phyloP scores from a whole-genome alignment of 1,139 yeast genomes.

The Candida sp. region DNA sequence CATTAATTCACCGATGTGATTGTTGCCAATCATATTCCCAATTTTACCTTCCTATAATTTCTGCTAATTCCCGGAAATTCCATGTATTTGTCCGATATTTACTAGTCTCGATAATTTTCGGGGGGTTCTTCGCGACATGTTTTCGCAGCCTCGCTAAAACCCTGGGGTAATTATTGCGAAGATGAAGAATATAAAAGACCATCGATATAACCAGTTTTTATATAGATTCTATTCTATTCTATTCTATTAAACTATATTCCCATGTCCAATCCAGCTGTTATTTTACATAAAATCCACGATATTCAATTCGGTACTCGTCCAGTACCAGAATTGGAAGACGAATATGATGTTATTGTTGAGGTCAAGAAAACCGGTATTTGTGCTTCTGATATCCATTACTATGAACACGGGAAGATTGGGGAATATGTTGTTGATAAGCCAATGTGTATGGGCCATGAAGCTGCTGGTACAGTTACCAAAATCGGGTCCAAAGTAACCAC shows the following conservation, averaged over 20 bases:
- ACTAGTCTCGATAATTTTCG: too few relatives aligned
- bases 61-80: not conserved
- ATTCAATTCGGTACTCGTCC: not conserved
- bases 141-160: not conserved
- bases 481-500: constrained; percentile 24
- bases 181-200: not conserved
- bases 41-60: too few relatives aligned
- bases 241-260: not conserved
- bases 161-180: not conserved
- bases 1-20: too few relatives aligned
- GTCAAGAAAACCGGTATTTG: constrained; percentile 41
- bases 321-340: not conserved
- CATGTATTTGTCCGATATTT: not conserved
- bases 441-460: constrained; percentile 30
- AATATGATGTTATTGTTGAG: constrained; percentile 55
- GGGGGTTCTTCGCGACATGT: too few relatives aligned
- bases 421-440: constrained; percentile 21
- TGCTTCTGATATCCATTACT: constrained; percentile 32
- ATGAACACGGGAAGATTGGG: constrained; percentile 31
- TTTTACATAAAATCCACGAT: not conserved
- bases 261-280: constrained; percentile 1
- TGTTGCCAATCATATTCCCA: too few relatives aligned
- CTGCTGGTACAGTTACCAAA: constrained; percentile 26
- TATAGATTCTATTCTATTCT: too few relatives aligned
- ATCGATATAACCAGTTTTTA: not conserved